Evolutionary conservation across 495 filamentous ascomycete species (phyloP), one percentile per base, ranked within the genome.

Genomic region (Recurvomyces mirabilis): DNA sequence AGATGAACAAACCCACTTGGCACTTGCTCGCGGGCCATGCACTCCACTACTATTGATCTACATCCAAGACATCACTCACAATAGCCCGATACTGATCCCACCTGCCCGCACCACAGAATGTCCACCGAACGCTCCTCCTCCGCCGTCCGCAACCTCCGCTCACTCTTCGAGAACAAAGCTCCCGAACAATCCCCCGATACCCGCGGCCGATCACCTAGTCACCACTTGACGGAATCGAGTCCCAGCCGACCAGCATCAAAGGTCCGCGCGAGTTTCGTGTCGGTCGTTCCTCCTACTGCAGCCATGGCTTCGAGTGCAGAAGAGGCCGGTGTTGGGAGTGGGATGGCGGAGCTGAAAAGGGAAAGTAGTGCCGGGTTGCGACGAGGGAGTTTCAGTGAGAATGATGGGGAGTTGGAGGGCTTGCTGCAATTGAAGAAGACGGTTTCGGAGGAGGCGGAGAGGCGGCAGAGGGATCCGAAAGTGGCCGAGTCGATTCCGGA

Each of bases 251-350:
- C 76, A 19, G 69, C 85, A 14, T 82, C 79, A 41, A 88, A 82
- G 62, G 77, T 93, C 35, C 75, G 84, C 43, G 85, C 86, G 24
- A 87, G 74, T 56, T 94, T 94, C 60, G 75, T 93, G 33, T 74
- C 82, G 2, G 78, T 94, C 13, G 84, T 88, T 46, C 11, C 28
- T 4, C n/a, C n/a, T n/a, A n/a, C n/a, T n/a, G 34, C 17, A 19
- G 30, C 30, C 4, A 49, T 42, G 35, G 36, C 46, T 14, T 46
- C 49, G 32, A 19, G n/a, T 20, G 39, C 46, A 11, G 55, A 51
- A 41, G 46, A 49, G 38, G 51, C 38, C 12, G 37, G 36, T 5
- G 48, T 49, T 24, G 49, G 49, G 15, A 13, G 41, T 42, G 49
- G 21, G 15, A 20, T 43, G 38, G n/a, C 46, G 2, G 46, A 33